phyloP scores from a whole-genome alignment of 352 stramenopile genomes.

The Halophytophthora batemanensis region DNA sequence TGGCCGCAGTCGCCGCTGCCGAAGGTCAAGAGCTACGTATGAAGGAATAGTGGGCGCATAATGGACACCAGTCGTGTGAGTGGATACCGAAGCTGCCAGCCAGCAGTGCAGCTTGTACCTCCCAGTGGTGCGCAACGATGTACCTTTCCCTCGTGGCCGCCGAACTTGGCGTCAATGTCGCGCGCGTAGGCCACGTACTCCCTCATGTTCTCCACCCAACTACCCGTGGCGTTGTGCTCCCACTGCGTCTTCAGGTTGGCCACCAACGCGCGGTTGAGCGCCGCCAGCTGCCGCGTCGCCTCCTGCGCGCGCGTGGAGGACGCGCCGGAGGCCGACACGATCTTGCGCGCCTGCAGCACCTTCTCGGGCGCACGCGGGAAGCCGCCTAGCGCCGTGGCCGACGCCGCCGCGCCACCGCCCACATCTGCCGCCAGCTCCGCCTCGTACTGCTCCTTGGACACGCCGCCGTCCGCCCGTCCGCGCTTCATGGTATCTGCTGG shows the following conservation, averaged over 20 bases:
- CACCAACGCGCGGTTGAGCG: constrained; percentile 71
- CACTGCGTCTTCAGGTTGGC: constrained; percentile 58
- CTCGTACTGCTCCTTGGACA: constrained; percentile 79
- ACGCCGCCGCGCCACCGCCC: not conserved
- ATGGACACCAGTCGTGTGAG: too few species aligned
- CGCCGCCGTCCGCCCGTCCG: constrained; percentile 54
- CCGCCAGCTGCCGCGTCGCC: constrained; percentile 48
- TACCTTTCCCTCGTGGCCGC: constrained; percentile 35
- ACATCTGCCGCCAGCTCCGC: constrained; percentile 16
- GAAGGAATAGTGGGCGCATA: not conserved
- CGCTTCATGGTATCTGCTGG: constrained; percentile 48
- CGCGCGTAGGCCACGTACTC: constrained; percentile 77
- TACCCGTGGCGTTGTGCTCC: constrained; percentile 54
- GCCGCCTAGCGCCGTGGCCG: constrained; percentile 1
- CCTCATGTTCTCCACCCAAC: constrained; percentile 75
- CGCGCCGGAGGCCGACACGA: constrained; percentile 24
- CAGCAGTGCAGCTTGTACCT: not conserved
- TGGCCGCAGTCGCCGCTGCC: constrained; percentile 92
- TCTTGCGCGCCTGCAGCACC: constrained; percentile 50
- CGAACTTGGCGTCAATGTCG: constrained; percentile 61
- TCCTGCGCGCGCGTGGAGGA: constrained; percentile 30
- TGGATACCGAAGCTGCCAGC: constrained; percentile 10
- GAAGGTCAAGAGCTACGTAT: constrained; percentile 57
- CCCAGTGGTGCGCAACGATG: not conserved
- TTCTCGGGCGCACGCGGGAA: constrained; percentile 42